Conservation (phyloP, 2,329 filamentous ascomycete genomes). For the Fusarium avenaceum region DNA sequence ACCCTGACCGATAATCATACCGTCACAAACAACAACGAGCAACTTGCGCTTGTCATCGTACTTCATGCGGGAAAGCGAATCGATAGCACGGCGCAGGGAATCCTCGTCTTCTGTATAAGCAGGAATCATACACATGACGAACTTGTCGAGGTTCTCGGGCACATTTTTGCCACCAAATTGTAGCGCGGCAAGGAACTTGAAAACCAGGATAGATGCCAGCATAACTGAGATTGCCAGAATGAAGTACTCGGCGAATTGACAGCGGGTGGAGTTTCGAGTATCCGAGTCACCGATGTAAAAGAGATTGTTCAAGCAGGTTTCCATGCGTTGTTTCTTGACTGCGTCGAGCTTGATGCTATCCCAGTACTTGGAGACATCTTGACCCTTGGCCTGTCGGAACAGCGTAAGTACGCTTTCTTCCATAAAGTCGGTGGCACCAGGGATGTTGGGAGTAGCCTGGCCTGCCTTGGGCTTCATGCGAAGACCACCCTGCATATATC, state of each 20-base stretch:
- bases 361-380: slow-evolving; percentile 89
- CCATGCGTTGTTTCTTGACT: slow-evolving; percentile 75
- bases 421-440: slow-evolving; percentile 83
- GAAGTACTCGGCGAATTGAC: slow-evolving; percentile 90
- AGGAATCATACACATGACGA: slow-evolving; percentile 96
- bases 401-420: slow-evolving; percentile 77
- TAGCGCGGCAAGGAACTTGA: slow-evolving; percentile 97
- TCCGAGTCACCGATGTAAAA: slow-evolving; percentile 95
- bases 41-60: slow-evolving; percentile 99
- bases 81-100: slow-evolving; percentile 94
- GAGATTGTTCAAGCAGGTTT: slow-evolving; percentile 88
- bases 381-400: slow-evolving; percentile 81
- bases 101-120: slow-evolving; percentile 99
- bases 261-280: slow-evolving; percentile 86
- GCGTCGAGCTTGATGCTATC: slow-evolving; percentile 73
- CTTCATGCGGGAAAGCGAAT: slow-evolving; percentile 93
- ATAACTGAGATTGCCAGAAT: slow-evolving; percentile 86
- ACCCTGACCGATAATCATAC: slow-evolving; percentile 99
- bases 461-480: slow-evolving; percentile 70
- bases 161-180: slow-evolving; percentile 93
- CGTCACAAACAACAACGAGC: slow-evolving; percentile 91
- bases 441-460: slow-evolving; percentile 59
- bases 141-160: slow-evolving; percentile 97
- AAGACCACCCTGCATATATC: slow-evolving; percentile 83
- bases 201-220: slow-evolving; percentile 83